Base-by-base conservation (phyloP, 176 grass and related monocot genomes). In the Paspalum vaginatum region DNA sequence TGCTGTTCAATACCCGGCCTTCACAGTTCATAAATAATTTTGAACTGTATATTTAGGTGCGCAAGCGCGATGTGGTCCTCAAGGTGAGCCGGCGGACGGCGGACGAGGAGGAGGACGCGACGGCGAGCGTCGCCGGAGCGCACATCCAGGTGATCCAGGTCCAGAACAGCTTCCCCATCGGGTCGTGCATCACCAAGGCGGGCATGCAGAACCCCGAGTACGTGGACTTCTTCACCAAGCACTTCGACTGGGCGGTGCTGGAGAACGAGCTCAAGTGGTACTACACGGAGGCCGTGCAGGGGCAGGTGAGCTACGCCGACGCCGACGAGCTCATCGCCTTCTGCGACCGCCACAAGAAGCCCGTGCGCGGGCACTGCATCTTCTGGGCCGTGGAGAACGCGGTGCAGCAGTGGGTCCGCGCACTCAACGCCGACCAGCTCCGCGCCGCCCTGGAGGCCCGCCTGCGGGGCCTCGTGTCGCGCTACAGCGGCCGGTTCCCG, bases 241-340 rank as follows among this genome's bases (percentile, higher is more conserved):
- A 88, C 84, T 95, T 95, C 87, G 86, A 92, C 64, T 88, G 87
- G 87, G 87, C 93, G 0, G 93, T 95, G 38, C 86, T 92, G 8
- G 89, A 85, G 64, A 95, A 95, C 76, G 93, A 95, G 87, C 93
- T 92, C 59, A 95, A 95, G 82, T 95, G 93, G 93, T 95, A 95
- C 87, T 77, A 88, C 87, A 95, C 89, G 1, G 89, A 95, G 60
- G 9, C 87, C 0, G 43, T 61, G 18, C 87, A 88, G 37, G 93
- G 87, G 0, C 62, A 57, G 27, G 49, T 95, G 5, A 95, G 59
- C 82, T 95, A 95, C 75, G 27, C 84, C 2, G 89, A 95, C 65
- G 89, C 93, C 45, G 89, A 92, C 71, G 84, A 85, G 78, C 93
- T 95, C 69, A 72, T 92, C 76, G 70, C 55, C 65, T 75, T 95